Conservation (phyloP, 148 eudicot genomes). For the Fagopyrum homotropicum region DNA sequence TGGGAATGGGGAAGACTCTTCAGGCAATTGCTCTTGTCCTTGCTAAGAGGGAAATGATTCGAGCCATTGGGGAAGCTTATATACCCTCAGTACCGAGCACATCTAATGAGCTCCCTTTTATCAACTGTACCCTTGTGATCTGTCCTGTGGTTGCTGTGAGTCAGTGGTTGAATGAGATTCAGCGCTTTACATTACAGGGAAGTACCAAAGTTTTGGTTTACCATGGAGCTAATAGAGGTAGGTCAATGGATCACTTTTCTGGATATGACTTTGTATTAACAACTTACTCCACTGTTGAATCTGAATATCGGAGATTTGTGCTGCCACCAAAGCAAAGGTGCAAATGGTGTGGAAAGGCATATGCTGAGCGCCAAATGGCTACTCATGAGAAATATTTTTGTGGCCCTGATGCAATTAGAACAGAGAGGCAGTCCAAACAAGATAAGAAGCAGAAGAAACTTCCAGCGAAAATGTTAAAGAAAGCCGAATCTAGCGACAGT, state of each 20-base stretch:
- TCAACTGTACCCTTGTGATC: constrained; percentile 75
- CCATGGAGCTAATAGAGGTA: constrained; percentile 80
- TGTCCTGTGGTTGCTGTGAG: constrained; percentile 77
- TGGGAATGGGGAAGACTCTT: constrained; percentile 95
- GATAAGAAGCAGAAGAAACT: constrained; percentile 32
- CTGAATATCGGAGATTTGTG: constrained; percentile 66
- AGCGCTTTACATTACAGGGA: constrained; percentile 63
- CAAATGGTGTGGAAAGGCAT: constrained; percentile 66
- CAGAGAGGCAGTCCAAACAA: constrained; percentile 71
- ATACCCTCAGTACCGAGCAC: constrained; percentile 27
- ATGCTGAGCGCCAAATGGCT: constrained; percentile 34
- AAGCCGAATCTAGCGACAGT: constrained; percentile 14
- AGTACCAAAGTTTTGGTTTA: constrained; percentile 70
- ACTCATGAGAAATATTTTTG: constrained; percentile 63
- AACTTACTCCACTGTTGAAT: constrained; percentile 76
- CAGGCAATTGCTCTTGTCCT: constrained; percentile 96
- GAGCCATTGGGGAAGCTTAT: constrained; percentile 23
- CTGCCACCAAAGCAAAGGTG: constrained; percentile 83
- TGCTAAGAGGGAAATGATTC: constrained; percentile 54
- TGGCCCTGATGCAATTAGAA: constrained; percentile 68
- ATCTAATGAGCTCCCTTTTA: constrained; percentile 34
- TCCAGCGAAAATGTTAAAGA: constrained; percentile 20
- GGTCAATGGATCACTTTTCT: constrained; percentile 38
- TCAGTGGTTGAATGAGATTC: constrained; percentile 82
- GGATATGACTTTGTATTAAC: constrained; percentile 82